Evolutionary conservation across 352 stramenopile species (phyloP), one percentile per base, ranked within the genome.

Genomic region (Phytophthora ohioensis): DNA sequence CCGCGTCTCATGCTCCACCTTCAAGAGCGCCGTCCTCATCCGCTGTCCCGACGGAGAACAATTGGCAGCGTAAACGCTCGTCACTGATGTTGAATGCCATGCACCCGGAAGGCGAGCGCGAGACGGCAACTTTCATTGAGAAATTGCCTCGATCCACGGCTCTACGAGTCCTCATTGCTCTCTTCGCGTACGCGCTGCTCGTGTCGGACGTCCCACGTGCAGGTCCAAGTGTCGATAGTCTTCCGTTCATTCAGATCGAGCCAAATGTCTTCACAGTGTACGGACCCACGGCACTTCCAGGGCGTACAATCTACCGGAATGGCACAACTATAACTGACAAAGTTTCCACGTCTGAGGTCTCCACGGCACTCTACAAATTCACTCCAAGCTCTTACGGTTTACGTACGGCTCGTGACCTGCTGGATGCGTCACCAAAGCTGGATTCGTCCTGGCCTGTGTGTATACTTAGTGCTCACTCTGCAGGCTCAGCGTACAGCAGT

Each of bases 221-320:
- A 7, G 75, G 76, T 3, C 75, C 74, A 9, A 84, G 74, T 47
- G 49, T 88, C 30, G 60, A 81, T 11, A 59, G 69, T 35, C 67
- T 88, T 3, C 78, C 78, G 15, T 88, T 69, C 68, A 66, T 71
- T 38, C 69, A 85, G 51, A 71, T 86, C 32, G 78, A 88, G 62
- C 80, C 80, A 5, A 88, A 85, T 21, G 80, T 86, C 27, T 88
- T 85, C 67, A 68, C 76, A 3, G 77, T 79, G 32, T 76, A 84
- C 47, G 80, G 80, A 0, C 80, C 80, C 10, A 73, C 64, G 3
- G 51, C 78, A 39, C 56, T 84, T 13, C 75, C 80, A 35, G 65
- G 64, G 9, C 48, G 66, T 27, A 64, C 51, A 7, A 52, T 87
- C 41, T 71, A 55, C 51, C 64, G 56, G 32, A 78, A 75, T n/a